Evolutionary conservation across 164 flowering plant genomes (phyloP), one percentile per base, ranked within the genome.

Genomic region (grape (Vitis vinifera)): DNA sequence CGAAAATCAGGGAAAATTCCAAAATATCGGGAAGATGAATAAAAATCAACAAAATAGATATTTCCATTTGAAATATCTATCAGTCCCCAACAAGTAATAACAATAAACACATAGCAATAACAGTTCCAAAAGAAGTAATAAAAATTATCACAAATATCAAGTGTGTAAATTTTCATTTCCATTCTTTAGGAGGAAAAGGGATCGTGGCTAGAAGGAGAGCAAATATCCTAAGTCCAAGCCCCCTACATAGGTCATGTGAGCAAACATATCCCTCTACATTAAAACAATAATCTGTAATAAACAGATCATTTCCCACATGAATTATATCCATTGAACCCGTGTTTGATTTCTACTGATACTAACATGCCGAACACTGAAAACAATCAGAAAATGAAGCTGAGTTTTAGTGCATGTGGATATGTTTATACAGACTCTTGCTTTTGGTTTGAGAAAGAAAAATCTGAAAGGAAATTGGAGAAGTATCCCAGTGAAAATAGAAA

Each of bases 91-190:
- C 7, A 37, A 37, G 44, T 37, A 37, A 7, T 37, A 6, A 6
- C 7, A 37, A 6, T 37, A 37, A 37, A 37, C 44, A 37, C 44
- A 37, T 37, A 6, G 44, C 44, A 37, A 37, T 58, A 29, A 17
- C 14, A 68, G 16, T 37, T 10, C 29, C 8, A 17, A 53, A 30
- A n/a, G 51, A 53, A 9, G 51, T 50, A 64, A 49, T 11, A 64
- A 64, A 19, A 44, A 63, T 8, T 47, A 16, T 44, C 65, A 62
- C 31, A 10, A 64, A 13, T 64, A 17, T 48, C 59, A 66, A 66
- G n/a, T 27, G 57, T 51, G 23, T n/a, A 14, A 15, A 44, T 9
- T 61, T 61, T 14, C 37, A 30, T 61, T 31, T 10, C 14, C 37
- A 47, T 14, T 23, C 14, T 31, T 61, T 61, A 30, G 49, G 9